These are phyloP conservation scores for Saturnispora quitensis DNA, from an alignment of 805 yeast genomes.

Conservation along the genomic window DNA sequence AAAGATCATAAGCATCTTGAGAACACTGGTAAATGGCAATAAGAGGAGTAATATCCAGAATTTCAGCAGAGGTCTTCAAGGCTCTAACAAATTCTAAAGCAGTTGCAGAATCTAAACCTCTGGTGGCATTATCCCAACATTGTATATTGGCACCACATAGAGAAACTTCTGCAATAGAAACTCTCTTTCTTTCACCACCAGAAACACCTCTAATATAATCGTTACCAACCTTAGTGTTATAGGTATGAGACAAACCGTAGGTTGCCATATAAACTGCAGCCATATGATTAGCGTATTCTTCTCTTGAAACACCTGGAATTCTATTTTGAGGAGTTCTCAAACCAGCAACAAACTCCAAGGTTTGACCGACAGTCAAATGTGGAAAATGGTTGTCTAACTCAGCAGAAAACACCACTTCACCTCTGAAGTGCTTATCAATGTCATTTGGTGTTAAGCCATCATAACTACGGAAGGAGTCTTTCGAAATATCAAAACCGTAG, in stretches of 20 bases:
- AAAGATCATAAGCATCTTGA: conserved; percentile 36
- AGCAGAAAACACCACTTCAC: conserved; percentile 64
- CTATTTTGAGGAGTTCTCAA: conserved; percentile 56
- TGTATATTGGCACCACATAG: conserved; percentile 33
- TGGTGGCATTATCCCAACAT: conserved; percentile 62
- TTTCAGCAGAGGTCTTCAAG: conserved; percentile 44
- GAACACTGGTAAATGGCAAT: conserved; percentile 43
- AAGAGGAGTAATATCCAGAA: conserved; percentile 40
- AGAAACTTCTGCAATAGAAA: conserved; percentile 49
- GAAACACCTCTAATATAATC: conserved; percentile 57
- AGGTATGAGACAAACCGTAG: conserved; percentile 36
- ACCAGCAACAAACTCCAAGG: conserved; percentile 53
- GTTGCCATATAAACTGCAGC: conserved; percentile 31
- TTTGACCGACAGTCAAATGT: conserved; percentile 56
- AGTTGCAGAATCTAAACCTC: conserved; percentile 66
- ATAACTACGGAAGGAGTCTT: conserved; percentile 39
- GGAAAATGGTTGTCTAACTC: conserved; percentile 65
- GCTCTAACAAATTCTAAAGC: conserved; percentile 56
- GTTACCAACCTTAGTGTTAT: conserved; percentile 52
- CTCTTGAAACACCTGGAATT: conserved; percentile 50
- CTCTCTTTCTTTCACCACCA: conserved; percentile 62
- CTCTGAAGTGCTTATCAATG: conserved; percentile 45
- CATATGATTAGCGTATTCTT: conserved; percentile 43
- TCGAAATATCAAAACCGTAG: conserved; percentile 45
- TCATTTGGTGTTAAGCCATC: conserved; percentile 47